Percentiles rank a stretch among this genome's conserved stretches.
phyloP scores from a whole-genome alignment of 768 basidiomycete genomes.

The Agrocybe chaxingu region DNA sequence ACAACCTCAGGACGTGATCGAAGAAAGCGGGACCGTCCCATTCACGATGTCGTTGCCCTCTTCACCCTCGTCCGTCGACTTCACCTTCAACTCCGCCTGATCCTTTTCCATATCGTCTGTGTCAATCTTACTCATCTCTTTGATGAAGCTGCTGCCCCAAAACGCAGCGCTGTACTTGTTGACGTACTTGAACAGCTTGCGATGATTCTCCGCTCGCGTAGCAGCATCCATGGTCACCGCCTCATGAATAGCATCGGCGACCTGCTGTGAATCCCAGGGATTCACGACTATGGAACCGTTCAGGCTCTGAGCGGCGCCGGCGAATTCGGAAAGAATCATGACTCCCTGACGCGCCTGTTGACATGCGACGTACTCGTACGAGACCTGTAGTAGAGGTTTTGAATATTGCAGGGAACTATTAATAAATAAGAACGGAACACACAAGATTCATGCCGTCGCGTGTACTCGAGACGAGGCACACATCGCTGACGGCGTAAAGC shows the following conservation, averaged over 20 bases:
- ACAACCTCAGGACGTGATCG: slow-evolving; percentile 5
- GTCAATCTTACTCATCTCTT: slow-evolving; percentile 71
- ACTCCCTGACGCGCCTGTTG: slow-evolving; percentile 91
- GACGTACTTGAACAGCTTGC: slow-evolving; percentile 95
- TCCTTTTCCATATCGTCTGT: slow-evolving; percentile 33
- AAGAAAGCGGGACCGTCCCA: slow-evolving; percentile 26
- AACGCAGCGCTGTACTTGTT: slow-evolving; percentile 91
- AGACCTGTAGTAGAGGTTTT: slow-evolving; percentile 60
- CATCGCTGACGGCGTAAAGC: slow-evolving; percentile 95
- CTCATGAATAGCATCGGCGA: slow-evolving; percentile 95
- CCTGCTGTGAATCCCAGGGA: slow-evolving; percentile 98
- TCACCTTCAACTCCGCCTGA: slow-evolving; percentile 29
- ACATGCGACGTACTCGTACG: slow-evolving; percentile 97
- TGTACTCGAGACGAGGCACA: slow-evolving; percentile 92
- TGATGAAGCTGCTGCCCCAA: slow-evolving; percentile 90
- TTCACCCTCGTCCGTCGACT: slow-evolving; percentile 15
- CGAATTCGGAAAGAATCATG: slow-evolving; percentile 98
- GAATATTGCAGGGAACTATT: slow-evolving; percentile 17
- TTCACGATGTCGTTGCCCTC: slow-evolving; percentile 35
- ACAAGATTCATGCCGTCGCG: slow-evolving; percentile 99
- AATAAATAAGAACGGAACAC: slow-evolving; percentile 27
- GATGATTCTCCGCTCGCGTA: slow-evolving; percentile 86
- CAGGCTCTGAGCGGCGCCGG: slow-evolving; percentile 92
- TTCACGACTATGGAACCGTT: slow-evolving; percentile 98
- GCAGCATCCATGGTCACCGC: slow-evolving; percentile 87